phyloP scores from a whole-genome alignment of 805 yeast genomes.

The Lachancea nothofagi region DNA sequence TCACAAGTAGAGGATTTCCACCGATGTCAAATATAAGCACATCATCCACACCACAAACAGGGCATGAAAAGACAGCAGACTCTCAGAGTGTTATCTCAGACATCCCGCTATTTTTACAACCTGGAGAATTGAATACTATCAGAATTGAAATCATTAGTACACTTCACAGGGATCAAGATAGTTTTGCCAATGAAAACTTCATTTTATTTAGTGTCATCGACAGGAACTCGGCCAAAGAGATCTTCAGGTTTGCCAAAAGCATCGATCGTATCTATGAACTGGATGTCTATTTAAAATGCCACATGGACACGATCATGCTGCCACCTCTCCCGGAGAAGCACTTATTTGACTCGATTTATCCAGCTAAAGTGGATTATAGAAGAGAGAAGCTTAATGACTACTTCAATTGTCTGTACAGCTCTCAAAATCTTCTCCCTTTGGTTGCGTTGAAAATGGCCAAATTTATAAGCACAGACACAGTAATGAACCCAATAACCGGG shows the following conservation, averaged over 20 bases:
- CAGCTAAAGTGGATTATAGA: constrained; percentile 59
- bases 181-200: constrained; percentile 49
- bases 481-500: constrained; percentile 51
- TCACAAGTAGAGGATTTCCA: neutral
- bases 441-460: constrained; percentile 51
- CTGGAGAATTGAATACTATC: constrained; percentile 51
- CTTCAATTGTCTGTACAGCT: constrained; percentile 48
- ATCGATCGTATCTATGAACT: constrained; percentile 54
- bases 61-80: neutral
- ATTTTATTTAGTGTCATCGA: constrained; percentile 62
- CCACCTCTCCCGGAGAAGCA: constrained; percentile 62
- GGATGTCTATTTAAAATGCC: constrained; percentile 53
- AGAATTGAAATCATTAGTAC: constrained; percentile 46
- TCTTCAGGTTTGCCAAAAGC: constrained; percentile 70
- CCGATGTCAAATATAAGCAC: neutral
- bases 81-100: constrained; percentile 27
- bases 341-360: constrained; percentile 48
- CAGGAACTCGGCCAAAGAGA: constrained; percentile 52
- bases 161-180: constrained; percentile 34
- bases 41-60: neutral
- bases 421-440: constrained; percentile 53
- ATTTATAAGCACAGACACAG: constrained; percentile 62
- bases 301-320: constrained; percentile 42
- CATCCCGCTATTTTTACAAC: constrained; percentile 50
- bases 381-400: constrained; percentile 51